Base-by-base conservation (phyloP, 1,284 basidiomycete species). In the Mycena citricolor region DNA sequence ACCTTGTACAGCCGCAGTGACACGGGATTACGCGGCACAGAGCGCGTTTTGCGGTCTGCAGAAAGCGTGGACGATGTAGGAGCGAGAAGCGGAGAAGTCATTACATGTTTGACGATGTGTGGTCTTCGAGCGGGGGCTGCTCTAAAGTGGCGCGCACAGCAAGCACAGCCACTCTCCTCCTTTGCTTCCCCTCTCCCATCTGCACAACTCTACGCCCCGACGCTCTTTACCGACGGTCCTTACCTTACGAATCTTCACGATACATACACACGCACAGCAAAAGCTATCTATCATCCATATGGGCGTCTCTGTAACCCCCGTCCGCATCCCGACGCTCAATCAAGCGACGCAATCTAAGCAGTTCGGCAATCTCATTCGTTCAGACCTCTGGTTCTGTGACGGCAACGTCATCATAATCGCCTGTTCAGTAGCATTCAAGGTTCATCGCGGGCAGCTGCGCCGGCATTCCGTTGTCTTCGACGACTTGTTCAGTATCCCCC, bases 1-100 rank as follows among this genome's bases (percentile, higher is more conserved):
- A 95, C 83, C 63, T 95, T 95, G 67, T 90, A 92, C 14, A 95
- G 70, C n/a, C 91, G 77, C 5, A 89, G 67, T 14, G 86, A 81
- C 35, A 94, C 76, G 2, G 91, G 90, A 57, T 86, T 87, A 36
- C 73, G 68, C 3, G 64, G 64, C 20, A 58, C 49, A 8, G 57
- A 33, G 47, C 59, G 61, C 38, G 61, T 57, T 58, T 49, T 44
- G 11, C 43, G 44, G 39, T 44, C 44, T 10, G 23, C 23, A 13
- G 45, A 44, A 8, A 46, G 30, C 31, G 41, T 30, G 12, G 47
- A 44, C n/a, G 46, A 23, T 20, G 43, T 39, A 22, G 48, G 44
- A 5, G 48, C 44, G 24, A 44, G 35, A 23, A 37, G 28, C 11
- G 43, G 31, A 34, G 48, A 46, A 50, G 48, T 16, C 43, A 46